Percentiles rank a stretch among this genome's conserved stretches.
Conservation (phyloP, 2,329 filamentous ascomycete genomes). For the Fusarium sp. region DNA sequence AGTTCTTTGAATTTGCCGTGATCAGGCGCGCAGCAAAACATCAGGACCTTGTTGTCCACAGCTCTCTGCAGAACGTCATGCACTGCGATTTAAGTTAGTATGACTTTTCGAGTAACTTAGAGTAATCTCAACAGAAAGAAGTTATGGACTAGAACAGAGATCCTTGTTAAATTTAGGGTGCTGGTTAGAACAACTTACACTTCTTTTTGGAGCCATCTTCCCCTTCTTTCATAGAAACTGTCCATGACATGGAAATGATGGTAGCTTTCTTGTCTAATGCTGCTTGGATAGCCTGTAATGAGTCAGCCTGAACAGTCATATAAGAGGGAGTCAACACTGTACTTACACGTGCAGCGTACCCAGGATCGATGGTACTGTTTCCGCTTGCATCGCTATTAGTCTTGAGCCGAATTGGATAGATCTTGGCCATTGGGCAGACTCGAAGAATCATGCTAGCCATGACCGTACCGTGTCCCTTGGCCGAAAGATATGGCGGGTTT, state of each 20-base stretch:
- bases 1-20: background rate
- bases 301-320: no score
- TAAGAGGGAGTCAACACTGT: no score
- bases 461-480: background rate
- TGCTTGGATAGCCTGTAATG: background rate
- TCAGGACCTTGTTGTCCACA: background rate
- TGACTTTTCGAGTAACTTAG: background rate
- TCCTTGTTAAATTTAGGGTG: no score
- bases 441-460: slow-evolving; percentile 11
- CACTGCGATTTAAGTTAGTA: background rate
- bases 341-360: slow-evolving; percentile 2
- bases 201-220: no score
- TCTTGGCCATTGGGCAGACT: slow-evolving; percentile 2
- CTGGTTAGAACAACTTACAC: no score
- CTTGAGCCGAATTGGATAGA: background rate
- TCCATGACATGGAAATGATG: slow-evolving; percentile 15
- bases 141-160: no score
- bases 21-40: slow-evolving; percentile 11
- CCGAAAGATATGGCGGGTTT: background rate
- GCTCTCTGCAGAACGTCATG: background rate
- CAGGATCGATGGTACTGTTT: background rate
- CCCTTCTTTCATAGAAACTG: background rate
- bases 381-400: background rate
- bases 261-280: background rate
- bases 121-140: no score